Evolutionary conservation across 768 basidiomycete genomes (phyloP).

Genomic region (Mrakia gelida): DNA sequence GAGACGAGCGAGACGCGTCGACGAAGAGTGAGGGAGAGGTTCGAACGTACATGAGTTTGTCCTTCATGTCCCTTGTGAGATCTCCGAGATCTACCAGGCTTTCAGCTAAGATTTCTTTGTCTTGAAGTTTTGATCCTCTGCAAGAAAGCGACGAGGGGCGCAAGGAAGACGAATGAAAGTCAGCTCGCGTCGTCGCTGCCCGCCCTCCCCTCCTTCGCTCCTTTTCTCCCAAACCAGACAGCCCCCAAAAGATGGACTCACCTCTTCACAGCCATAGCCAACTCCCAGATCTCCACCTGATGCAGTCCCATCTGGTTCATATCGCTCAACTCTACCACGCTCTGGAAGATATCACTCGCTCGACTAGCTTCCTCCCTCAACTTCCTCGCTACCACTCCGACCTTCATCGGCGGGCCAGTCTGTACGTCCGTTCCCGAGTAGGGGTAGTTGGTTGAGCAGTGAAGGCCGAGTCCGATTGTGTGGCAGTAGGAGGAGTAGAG

Average conservation of each 20-base stretch:
- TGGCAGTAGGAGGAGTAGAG: constrained; percentile 13
- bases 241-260: constrained; percentile 26
- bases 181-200: not conserved
- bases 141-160: not conserved
- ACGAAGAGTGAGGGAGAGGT: not conserved
- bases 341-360: constrained; percentile 39
- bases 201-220: not conserved
- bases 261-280: constrained; percentile 38
- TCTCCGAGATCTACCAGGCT: constrained; percentile 35
- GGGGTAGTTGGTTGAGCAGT: not conserved
- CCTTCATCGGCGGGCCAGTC: constrained; percentile 2
- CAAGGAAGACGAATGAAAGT: not conserved
- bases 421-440: not conserved
- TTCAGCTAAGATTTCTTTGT: constrained; percentile 32
- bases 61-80: constrained; percentile 38
- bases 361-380: constrained; percentile 32
- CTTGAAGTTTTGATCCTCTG: constrained; percentile 28
- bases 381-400: constrained; percentile 32
- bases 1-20: not conserved
- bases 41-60: constrained; percentile 32
- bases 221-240: not conserved
- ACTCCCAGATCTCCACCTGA: constrained; percentile 40
- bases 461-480: not conserved
- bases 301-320: constrained; percentile 32
- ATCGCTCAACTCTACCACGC: constrained; percentile 34